A percentile compares a stretch with the other conserved stretches of the same genome.
Conservation (phyloP, 768 basidiomycete species). For the Lepiota venenata region DNA sequence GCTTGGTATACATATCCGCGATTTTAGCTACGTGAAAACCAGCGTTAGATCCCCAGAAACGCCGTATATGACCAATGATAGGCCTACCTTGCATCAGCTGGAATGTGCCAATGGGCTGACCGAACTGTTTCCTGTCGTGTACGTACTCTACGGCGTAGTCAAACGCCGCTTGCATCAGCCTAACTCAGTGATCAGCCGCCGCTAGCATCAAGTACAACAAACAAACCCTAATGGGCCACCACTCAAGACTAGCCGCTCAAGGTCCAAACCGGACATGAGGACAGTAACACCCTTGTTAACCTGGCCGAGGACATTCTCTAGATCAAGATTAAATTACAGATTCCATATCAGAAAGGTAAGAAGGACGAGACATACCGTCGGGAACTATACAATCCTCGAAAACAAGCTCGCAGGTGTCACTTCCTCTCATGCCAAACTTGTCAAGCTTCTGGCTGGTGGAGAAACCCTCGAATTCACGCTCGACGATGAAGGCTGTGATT, state of each 20-base stretch:
- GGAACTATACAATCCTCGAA: conserved; percentile 92
- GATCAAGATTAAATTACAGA: conserved; percentile 11
- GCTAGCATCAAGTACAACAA: conserved; percentile 2
- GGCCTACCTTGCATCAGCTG: conserved; percentile 90
- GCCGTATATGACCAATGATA: conserved; percentile 8
- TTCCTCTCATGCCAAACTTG: conserved; percentile 96
- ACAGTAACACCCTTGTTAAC: conserved; percentile 81
- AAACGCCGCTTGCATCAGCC: conserved; percentile 92
- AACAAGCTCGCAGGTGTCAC: conserved; percentile 90
- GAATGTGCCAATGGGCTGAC: conserved; percentile 82
- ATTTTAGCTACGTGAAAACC: conserved; percentile 53
- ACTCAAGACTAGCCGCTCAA: conserved; percentile 87
- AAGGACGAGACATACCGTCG: conserved; percentile 49
- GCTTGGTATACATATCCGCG: conserved; percentile 93
- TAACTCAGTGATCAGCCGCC: conserved; percentile 24
- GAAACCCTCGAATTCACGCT: conserved; percentile 79
- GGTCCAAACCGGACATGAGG: conserved; percentile 92
- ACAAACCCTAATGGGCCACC: conserved; percentile 87
- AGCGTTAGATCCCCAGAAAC: conserved; percentile 11
- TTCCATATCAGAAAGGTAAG: not conserved
- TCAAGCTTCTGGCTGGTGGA: conserved; percentile 90
- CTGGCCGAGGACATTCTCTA: conserved; percentile 83
- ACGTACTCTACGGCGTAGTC: conserved; percentile 86
- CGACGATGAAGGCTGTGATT: conserved; percentile 90
- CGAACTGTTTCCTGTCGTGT: conserved; percentile 93